Base-by-base conservation (phyloP, 345 rosid species). In the Eucalyptus tenuipes region DNA sequence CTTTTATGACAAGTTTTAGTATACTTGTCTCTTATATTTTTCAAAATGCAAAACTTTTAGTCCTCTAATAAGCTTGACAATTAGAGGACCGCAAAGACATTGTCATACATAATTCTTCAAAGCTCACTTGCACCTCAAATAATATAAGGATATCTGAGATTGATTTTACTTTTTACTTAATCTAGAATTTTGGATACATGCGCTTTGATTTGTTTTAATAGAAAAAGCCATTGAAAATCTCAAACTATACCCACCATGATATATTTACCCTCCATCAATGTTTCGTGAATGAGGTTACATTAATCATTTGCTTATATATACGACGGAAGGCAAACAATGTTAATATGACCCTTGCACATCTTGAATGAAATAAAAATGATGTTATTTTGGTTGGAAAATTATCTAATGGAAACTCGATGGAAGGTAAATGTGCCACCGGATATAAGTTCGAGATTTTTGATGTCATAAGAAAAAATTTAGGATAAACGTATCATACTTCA, bases 381-480 rank as follows among this genome's bases (percentile, higher is more conserved):
- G 3, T 68, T 12, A 68, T 68, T 31, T 68, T 31, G 10, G 4
- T 68, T 31, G 3, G 11, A 68, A 66, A 31, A 68, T 68, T 33
- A 68, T 31, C 2, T 68, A 9, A 31, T 33, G 12, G 3, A 31
- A 68, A 31, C 2, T 68, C 0, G 1, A 68, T 0, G 11, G 16
- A 16, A 18, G 0, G 7, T 8, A 16, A 16, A 68, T 68, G 2
- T 8, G 6, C 0, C 22, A 8, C 2, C 3, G 0, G 6, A 37
- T 16, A 31, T 31, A 68, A 68, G 2, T 68, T 31, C 16, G 40
- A 3, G n/a, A 68, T 31, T 31, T 68, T 68, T 1, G 12, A 68
- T 31, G 42, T 16, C 22, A 31, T 8, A 68, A 68, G 37, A 66
- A 66, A 66, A 8, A 16, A 31, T 3, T 68, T 33, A 16, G 1